phyloP scores from a whole-genome alignment of 192 early-diverging fungal genomes.

The Phlyctochytrium bullatum region DNA sequence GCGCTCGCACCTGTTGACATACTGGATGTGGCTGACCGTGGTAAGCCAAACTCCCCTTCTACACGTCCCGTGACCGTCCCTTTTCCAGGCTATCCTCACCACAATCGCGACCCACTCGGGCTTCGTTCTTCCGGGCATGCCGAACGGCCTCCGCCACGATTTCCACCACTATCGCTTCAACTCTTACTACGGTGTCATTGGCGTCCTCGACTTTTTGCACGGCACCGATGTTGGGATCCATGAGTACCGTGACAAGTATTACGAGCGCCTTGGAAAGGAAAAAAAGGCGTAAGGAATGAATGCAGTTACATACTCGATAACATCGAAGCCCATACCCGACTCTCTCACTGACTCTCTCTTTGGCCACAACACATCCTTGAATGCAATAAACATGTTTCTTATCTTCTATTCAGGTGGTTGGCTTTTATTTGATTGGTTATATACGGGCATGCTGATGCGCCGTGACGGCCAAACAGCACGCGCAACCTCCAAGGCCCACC shows the following conservation, averaged over 20 bases:
- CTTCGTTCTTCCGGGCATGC: slow-evolving; percentile 9
- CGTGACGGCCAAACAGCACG: neutral
- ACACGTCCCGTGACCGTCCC: neutral
- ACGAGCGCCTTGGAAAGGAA: neutral
- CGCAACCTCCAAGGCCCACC: neutral
- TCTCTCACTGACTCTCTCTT: too few relatives aligned
- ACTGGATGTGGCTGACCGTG: neutral
- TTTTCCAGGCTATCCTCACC: slow-evolving; percentile 6
- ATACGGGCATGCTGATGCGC: neutral
- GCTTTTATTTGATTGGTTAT: neutral
- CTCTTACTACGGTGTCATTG: slow-evolving; percentile 24
- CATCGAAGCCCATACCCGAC: too few relatives aligned
- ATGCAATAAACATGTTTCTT: too few relatives aligned
- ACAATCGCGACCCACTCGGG: slow-evolving; percentile 18
- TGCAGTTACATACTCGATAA: neutral
- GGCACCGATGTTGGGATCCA: slow-evolving; percentile 5
- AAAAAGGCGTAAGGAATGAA: neutral
- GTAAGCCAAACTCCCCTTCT: neutral
- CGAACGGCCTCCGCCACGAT: slow-evolving; percentile 9
- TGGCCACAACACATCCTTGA: too few relatives aligned
- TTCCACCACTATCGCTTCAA: slow-evolving; percentile 27
- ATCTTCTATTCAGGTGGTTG: neutral
- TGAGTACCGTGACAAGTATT: neutral
- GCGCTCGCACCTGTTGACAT: slow-evolving; percentile 26
- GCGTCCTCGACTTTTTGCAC: slow-evolving; percentile 13